Base-by-base conservation (phyloP, 2,329 filamentous ascomycete species). In the Diaporthe vaccinii region DNA sequence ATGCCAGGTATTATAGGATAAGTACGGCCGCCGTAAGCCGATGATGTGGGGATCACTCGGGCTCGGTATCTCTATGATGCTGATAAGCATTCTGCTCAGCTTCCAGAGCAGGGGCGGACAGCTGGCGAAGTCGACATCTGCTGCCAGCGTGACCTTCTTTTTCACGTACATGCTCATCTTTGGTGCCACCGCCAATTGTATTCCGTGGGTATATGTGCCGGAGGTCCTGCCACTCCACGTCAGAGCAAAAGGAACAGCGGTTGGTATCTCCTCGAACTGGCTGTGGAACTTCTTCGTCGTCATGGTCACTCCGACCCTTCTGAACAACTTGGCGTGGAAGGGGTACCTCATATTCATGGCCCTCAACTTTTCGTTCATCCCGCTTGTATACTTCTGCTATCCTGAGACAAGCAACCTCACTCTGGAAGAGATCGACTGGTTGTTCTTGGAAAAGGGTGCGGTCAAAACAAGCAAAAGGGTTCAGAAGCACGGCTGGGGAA, bases 321-420 rank as follows among this genome's bases (percentile, higher is more conserved):
- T 90, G 75, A 84, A 84, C 65, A 84, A 83, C 7, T 80, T 90
- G 1, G 78, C 84, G 36, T 90, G 87, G 87, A 86, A 87, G 77
- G 86, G 85, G 0, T 90, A 90, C 76, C 80, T 90, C 4, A 89
- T 89, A 77, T 90, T 89, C 80, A 87, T 87, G 82, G 82, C 81
- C 34, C 82, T 87, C 14, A 89, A 89, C 77, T 83, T 88, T 31
- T 77, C 79, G 15, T 87, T 86, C 65, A 80, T 87, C 1, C 86
- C 85, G 0, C 78, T 86, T 7, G 80, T 86, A 2, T 87, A 85
- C 78, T 83, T 85, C 73, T 84, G 87, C 78, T 89, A 88, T 67
- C 89, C 89, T 0, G 90, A 91, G 78, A 91, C 89, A 0, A 83
- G 82, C 34, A 86, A 86, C 55, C 80, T 88, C 12, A 83, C 81